Conservation (phyloP, 2,329 filamentous ascomycete species). For the Pyrenochaeta sp. region DNA sequence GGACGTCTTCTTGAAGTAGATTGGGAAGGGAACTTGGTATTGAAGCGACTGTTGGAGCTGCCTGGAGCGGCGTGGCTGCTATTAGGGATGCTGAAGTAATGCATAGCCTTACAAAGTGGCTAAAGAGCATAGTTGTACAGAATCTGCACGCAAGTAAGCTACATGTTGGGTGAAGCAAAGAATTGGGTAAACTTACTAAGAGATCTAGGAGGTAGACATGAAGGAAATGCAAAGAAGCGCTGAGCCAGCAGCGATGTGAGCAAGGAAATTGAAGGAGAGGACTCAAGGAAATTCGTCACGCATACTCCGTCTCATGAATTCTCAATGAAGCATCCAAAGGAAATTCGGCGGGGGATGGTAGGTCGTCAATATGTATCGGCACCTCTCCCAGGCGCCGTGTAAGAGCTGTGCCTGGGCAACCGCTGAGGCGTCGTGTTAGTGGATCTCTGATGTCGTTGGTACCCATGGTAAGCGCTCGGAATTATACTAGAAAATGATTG, state of each 20-base stretch:
- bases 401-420: constrained; percentile 40
- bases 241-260: constrained; percentile 45
- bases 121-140: constrained; percentile 50
- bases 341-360: constrained; percentile 33
- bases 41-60: constrained; percentile 31
- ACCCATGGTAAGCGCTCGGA: constrained; percentile 45
- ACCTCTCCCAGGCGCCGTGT: constrained; percentile 38
- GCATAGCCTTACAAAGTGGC: constrained; percentile 47
- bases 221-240: constrained; percentile 38
- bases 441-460: constrained; percentile 33
- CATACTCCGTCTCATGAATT: constrained; percentile 44
- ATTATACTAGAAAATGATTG: constrained; percentile 24
- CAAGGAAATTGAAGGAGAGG: constrained; percentile 46
- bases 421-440: constrained; percentile 45
- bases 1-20: constrained; percentile 38
- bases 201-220: constrained; percentile 47
- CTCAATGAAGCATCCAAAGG: constrained; percentile 35
- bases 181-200: constrained; percentile 36
- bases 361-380: constrained; percentile 46
- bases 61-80: constrained; percentile 38
- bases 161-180: constrained; percentile 25
- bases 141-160: constrained; percentile 39
- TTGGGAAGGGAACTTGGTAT: constrained; percentile 31
- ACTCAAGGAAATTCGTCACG: constrained; percentile 47
- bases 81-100: constrained; percentile 45